Evolutionary conservation across 768 basidiomycete genomes (phyloP).

Genomic region (Ramaria rubella): DNA sequence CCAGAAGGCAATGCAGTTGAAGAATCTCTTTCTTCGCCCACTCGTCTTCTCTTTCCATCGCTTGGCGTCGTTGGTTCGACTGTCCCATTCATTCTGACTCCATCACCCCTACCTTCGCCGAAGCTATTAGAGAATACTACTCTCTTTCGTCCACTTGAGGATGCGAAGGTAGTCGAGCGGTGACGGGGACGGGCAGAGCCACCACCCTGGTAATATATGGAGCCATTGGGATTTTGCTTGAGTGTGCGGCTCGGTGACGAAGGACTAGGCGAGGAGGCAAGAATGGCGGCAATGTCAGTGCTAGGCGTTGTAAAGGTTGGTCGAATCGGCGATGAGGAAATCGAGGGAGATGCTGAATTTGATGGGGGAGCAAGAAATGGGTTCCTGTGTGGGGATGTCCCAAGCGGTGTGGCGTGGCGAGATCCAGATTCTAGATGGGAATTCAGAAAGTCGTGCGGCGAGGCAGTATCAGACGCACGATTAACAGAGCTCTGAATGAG

Average conservation of each 20-base stretch:
- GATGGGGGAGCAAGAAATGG: background rate
- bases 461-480: background rate
- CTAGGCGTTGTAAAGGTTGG: conserved; percentile 8
- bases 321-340: background rate
- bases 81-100: background rate
- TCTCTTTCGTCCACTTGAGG: conserved; percentile 37
- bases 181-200: conserved; percentile 66
- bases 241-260: conserved; percentile 30
- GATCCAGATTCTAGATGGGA: background rate
- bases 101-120: conserved; percentile 35
- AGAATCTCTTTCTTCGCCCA: conserved; percentile 40
- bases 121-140: conserved; percentile 33
- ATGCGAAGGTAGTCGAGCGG: conserved; percentile 67
- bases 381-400: background rate
- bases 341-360: background rate
- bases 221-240: conserved; percentile 66
- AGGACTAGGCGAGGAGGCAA: background rate
- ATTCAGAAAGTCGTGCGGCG: background rate
- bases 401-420: background rate
- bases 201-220: conserved; percentile 67
- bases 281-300: conserved; percentile 6
- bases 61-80: conserved; percentile 1
- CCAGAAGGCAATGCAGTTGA: conserved; percentile 28
- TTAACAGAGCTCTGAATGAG: conserved; percentile 9
- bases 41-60: conserved; percentile 48